Percentiles rank a stretch among this genome's conserved stretches.
phyloP scores from a whole-genome alignment of 768 basidiomycete species.

The Strobilomyces dryophilus region DNA sequence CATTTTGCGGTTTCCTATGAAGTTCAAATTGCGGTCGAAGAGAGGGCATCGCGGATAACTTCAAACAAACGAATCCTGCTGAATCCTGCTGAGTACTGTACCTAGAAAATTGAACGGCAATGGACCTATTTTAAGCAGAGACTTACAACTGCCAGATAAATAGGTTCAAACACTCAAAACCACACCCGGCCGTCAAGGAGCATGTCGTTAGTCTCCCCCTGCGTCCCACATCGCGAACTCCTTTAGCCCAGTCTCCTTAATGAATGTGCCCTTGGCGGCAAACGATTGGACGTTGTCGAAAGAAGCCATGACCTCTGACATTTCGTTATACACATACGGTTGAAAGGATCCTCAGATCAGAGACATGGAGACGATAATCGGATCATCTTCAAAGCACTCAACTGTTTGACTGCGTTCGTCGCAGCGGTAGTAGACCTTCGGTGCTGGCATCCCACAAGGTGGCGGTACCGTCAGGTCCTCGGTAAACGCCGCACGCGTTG shows the following conservation, averaged over 20 bases:
- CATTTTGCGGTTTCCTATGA: neutral
- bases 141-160: neutral
- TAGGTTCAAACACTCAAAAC: too few species aligned
- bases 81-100: neutral
- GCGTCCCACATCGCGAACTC: slow-evolving; percentile 75
- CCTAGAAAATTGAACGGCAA: neutral
- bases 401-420: slow-evolving; percentile 74
- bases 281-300: slow-evolving; percentile 63
- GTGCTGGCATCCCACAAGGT: slow-evolving; percentile 42
- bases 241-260: slow-evolving; percentile 45
- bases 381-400: slow-evolving; percentile 12
- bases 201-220: slow-evolving; percentile 59
- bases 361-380: neutral
- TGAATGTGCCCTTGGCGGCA: slow-evolving; percentile 56
- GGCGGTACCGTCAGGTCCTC: slow-evolving; percentile 49
- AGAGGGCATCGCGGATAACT: neutral
- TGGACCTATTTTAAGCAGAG: neutral
- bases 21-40: neutral
- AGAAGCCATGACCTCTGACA: slow-evolving; percentile 54
- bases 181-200: too few species aligned
- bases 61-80: too few species aligned
- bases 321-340: slow-evolving; percentile 64
- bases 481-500: slow-evolving; percentile 50
- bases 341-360: slow-evolving; percentile 25
- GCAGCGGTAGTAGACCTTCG: slow-evolving; percentile 50